Evolutionary conservation across 768 basidiomycete genomes (phyloP).

Genomic region (Boletus huronensis): DNA sequence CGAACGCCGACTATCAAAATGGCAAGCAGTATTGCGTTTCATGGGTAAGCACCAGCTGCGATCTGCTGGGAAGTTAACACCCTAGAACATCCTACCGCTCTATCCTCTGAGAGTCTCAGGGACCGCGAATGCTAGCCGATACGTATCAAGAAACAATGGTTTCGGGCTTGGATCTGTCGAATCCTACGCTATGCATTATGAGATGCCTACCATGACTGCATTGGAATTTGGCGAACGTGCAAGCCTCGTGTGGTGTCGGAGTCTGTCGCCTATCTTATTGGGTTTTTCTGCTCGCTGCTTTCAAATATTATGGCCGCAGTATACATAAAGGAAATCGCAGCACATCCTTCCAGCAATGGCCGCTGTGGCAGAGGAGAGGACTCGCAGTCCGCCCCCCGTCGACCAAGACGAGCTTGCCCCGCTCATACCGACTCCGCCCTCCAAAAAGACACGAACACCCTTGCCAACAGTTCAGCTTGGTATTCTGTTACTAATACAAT

Average conservation of each 20-base stretch:
- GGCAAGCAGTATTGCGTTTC: background rate
- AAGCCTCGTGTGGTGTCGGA: background rate
- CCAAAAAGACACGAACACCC: constrained; percentile 23
- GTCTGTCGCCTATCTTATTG: background rate
- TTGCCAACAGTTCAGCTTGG: constrained; percentile 39
- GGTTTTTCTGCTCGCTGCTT: background rate
- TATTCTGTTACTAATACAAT: constrained; percentile 34
- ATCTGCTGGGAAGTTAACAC: background rate
- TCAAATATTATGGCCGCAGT: background rate
- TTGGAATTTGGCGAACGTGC: background rate
- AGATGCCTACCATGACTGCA: too few relatives aligned
- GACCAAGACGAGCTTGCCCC: constrained; percentile 14
- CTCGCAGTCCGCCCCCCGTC: background rate
- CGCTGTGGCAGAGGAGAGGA: background rate
- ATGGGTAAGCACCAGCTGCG: background rate
- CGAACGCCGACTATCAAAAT: too few relatives aligned
- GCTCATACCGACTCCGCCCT: background rate
- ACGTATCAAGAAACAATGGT: too few relatives aligned
- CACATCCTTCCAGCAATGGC: background rate
- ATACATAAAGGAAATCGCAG: background rate
- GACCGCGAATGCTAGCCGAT: too few relatives aligned
- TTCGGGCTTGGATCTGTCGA: too few relatives aligned
- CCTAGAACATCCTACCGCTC: too few relatives aligned
- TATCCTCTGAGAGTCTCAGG: too few relatives aligned
- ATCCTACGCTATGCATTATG: background rate